phyloP scores from a whole-genome alignment of 2,329 filamentous ascomycete genomes.

The Xylariaceae sp. region DNA sequence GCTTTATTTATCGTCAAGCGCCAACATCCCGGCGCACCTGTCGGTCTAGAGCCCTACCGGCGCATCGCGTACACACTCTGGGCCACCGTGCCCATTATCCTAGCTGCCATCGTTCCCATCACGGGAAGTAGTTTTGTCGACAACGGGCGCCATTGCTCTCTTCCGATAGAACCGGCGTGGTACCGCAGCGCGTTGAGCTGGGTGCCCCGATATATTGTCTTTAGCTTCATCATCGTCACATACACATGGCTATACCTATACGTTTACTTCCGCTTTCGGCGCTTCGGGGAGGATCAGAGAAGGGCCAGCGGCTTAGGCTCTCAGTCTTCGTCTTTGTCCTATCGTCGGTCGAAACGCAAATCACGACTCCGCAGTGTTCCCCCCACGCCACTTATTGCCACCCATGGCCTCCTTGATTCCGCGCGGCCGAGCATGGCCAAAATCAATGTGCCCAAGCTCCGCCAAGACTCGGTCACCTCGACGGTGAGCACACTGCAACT shows the following conservation, averaged over 20 bases:
- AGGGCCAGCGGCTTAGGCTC: slow-evolving; percentile 34
- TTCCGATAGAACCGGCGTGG: slow-evolving; percentile 73
- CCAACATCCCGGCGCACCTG: slow-evolving; percentile 53
- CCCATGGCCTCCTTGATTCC: slow-evolving; percentile 36
- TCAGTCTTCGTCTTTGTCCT: slow-evolving; percentile 2
- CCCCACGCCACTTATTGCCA: slow-evolving; percentile 34
- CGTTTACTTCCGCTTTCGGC: slow-evolving; percentile 56
- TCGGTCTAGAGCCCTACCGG: slow-evolving; percentile 73
- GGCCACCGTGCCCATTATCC: slow-evolving; percentile 62
- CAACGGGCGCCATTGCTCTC: slow-evolving; percentile 62
- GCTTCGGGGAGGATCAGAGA: slow-evolving; percentile 46
- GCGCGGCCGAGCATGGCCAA: slow-evolving; percentile 22
- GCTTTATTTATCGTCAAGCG: slow-evolving; percentile 74
- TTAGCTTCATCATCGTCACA: slow-evolving; percentile 66
- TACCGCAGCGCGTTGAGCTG: slow-evolving; percentile 72
- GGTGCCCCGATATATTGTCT: slow-evolving; percentile 76
- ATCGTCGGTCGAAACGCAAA: slow-evolving; percentile 19
- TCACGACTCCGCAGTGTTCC: slow-evolving; percentile 27
- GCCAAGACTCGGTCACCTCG: slow-evolving; percentile 37
- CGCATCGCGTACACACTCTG: slow-evolving; percentile 64
- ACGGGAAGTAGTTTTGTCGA: slow-evolving; percentile 39
- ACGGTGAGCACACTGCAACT: slow-evolving; percentile 38
- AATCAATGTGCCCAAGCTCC: slow-evolving; percentile 22
- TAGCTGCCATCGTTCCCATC: slow-evolving; percentile 52
- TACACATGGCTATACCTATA: slow-evolving; percentile 76